Conservation (phyloP, 129 eudicot species). For the Glebionis coronaria region DNA sequence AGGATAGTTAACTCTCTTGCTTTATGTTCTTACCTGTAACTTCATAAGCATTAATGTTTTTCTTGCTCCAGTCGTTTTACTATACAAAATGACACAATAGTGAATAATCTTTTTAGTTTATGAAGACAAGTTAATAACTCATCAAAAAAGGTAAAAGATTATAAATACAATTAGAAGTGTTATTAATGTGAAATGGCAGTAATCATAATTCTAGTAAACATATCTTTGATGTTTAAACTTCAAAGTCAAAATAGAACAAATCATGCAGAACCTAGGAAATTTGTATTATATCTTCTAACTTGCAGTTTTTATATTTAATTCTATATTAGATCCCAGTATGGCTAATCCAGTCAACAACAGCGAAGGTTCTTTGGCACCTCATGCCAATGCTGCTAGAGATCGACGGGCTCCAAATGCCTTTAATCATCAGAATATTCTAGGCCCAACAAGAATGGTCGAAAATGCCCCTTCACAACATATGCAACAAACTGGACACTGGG, state of each 20-base stretch:
- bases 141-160: not conserved
- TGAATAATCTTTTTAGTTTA: not conserved
- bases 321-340: slow-evolving; percentile 22
- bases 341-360: slow-evolving; percentile 42
- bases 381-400: slow-evolving; percentile 34
- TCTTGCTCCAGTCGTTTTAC: slow-evolving; percentile 6
- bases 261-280: not conserved
- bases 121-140: not conserved
- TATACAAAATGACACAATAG: not conserved
- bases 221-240: not conserved
- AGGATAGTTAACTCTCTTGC: not conserved
- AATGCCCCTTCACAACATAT: slow-evolving; percentile 35
- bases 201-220: slow-evolving; percentile 3
- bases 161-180: not conserved
- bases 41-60: not conserved
- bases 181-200: not conserved
- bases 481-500: slow-evolving; percentile 28
- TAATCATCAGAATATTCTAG: slow-evolving; percentile 18
- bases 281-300: not conserved
- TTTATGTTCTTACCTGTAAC: not conserved
- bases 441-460: slow-evolving; percentile 25
- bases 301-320: not conserved
- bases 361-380: slow-evolving; percentile 22
- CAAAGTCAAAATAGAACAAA: slow-evolving; percentile 2
- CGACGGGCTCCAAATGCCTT: slow-evolving; percentile 26